Base-by-base conservation (phyloP, 2,329 filamentous ascomycete species). In the Fusarium mexicanum region DNA sequence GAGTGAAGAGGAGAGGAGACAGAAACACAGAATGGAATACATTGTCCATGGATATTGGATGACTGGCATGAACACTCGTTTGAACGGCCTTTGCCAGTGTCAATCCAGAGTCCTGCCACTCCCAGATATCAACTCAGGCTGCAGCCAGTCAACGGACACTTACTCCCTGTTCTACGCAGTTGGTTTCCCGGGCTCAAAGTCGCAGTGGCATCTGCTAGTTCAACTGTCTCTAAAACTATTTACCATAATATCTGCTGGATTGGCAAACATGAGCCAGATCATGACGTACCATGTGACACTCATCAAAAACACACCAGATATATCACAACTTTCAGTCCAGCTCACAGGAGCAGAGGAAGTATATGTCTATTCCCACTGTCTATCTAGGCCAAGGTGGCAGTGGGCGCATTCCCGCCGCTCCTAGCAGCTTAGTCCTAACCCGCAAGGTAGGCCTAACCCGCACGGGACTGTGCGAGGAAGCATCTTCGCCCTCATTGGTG, bases 311-410 rank as follows among this genome's bases (percentile, higher is more conserved):
- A 29, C 44, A 7, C 24, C 24, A 29, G 44, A 29, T 29, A 10
- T 6, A 26, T 7, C 22, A n/a, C 40, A 5, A 17, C 8, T 6
- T 43, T 2, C 40, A 43, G 22, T 43, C 22, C 4, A 43, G 11
- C 3, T 16, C 22, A 9, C 40, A 41, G 1, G 20, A 20, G 40
- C 14, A 16, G 22, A n/a, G 6, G 6, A 41, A 6, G 0, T 10
- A 41, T n/a, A 41, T 8, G 14, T 43, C 40, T n/a, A 43, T 7
- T n/a, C 0, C 6, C 40, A n/a, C 40, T n/a, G 40, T 0, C 22
- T n/a, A n/a, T 43, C 22, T n/a, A n/a, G 20, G 2, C 6, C 8
- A 6, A 43, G 8, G 22, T 41, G 40, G 22, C 1, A 14, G 2
- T n/a, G 40, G 40, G 40, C 2, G 13, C 20, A 41, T 41, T 41